Conservation (phyloP, 2,329 filamentous ascomycete genomes). For the Pseudonectria foliicola region DNA sequence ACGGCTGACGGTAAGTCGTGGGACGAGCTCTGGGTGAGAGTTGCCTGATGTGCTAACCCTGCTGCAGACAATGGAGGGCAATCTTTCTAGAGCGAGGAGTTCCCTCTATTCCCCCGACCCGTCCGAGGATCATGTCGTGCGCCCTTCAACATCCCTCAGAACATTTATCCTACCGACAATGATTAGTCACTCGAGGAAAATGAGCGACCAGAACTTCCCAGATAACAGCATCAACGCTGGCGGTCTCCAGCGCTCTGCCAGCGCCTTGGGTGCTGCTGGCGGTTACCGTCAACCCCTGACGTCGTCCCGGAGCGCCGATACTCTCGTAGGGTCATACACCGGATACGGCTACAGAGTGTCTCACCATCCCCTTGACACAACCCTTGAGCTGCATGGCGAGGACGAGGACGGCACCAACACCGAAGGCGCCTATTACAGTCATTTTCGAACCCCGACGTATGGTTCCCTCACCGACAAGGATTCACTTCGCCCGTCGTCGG, state of each 20-base stretch:
- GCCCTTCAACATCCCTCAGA: conserved; percentile 18
- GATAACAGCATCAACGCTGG: conserved; percentile 20
- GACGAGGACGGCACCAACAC: conserved; percentile 33
- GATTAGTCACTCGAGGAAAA: conserved; percentile 23
- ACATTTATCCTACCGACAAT: conserved; percentile 12
- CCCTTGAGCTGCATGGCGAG: conserved; percentile 49
- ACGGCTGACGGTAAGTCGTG: conserved; percentile 65
- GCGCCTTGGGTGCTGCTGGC: conserved; percentile 53
- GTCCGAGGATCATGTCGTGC: conserved; percentile 40
- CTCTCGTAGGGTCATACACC: conserved; percentile 25
- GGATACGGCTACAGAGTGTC: conserved; percentile 30
- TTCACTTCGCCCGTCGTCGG: conserved; percentile 60
- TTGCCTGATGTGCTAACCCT: conserved; percentile 6
- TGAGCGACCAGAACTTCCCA: conserved; percentile 25
- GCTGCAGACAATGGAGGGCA: conserved; percentile 82
- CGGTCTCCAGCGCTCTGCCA: conserved; percentile 52
- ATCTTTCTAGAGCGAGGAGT: conserved; percentile 70
- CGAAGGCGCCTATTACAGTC: conserved; percentile 21
- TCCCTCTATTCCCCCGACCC: conserved; percentile 48
- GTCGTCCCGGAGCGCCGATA: conserved; percentile 37
- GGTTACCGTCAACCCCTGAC: conserved; percentile 47
- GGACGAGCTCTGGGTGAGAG: no score
- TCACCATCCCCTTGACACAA: conserved; percentile 33
- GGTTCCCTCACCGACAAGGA: conserved; percentile 37
- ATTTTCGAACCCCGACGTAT: conserved; percentile 39